Conservation (phyloP, 1,284 basidiomycete species). For the Butyriboletus regius region DNA sequence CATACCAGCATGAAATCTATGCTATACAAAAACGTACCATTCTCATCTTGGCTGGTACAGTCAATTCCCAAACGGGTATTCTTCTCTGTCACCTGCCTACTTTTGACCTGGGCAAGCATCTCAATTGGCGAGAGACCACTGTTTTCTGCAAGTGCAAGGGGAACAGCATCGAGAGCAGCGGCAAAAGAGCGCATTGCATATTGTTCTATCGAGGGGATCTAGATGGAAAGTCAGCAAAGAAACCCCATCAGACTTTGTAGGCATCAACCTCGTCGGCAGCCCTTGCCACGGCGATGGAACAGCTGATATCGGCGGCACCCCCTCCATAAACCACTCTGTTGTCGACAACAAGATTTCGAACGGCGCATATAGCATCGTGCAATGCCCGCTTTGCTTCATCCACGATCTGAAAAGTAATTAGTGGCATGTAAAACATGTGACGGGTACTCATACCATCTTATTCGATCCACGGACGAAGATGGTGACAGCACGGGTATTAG, state of each 20-base stretch:
- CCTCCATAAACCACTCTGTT: slow-evolving; percentile 97
- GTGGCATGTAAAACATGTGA: background rate
- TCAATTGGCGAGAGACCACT: slow-evolving; percentile 94
- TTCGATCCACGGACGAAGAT: slow-evolving; percentile 96
- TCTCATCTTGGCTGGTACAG: slow-evolving; percentile 79
- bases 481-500: slow-evolving; percentile 92
- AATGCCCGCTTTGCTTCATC: slow-evolving; percentile 97
- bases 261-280: slow-evolving; percentile 79
- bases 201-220: slow-evolving; percentile 96
- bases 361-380: slow-evolving; percentile 95
- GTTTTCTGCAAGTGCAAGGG: slow-evolving; percentile 94
- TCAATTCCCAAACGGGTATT: slow-evolving; percentile 88
- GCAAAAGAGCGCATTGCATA: slow-evolving; percentile 99
- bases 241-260: background rate
- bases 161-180: slow-evolving; percentile 86
- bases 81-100: slow-evolving; percentile 82
- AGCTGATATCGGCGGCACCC: slow-evolving; percentile 95
- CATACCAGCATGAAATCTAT: background rate
- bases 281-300: slow-evolving; percentile 84
- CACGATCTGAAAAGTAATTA: slow-evolving; percentile 63
- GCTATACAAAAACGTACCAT: slow-evolving; percentile 51
- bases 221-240: background rate
- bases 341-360: slow-evolving; percentile 90
- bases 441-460: slow-evolving; percentile 73
- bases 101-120: slow-evolving; percentile 90